Base-by-base conservation (phyloP, 306 rosid species). In the Cicer cuneatum region DNA sequence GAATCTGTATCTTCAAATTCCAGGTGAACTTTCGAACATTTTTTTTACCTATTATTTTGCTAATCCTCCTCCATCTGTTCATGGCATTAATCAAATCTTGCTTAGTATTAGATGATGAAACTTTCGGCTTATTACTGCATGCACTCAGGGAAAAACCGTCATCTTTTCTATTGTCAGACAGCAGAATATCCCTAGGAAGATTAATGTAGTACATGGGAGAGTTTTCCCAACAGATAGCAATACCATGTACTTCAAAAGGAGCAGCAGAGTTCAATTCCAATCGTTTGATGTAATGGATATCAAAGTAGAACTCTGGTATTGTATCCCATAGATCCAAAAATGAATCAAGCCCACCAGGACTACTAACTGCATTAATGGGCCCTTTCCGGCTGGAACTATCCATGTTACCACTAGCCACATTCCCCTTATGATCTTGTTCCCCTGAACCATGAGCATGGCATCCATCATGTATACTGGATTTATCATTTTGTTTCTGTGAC, bases 1-100 rank as follows among this genome's bases (percentile, higher is more conserved):
- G 98, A 82, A 94, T 80, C 84, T 91, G 98, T 77, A 83, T 76
- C 89, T 94, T 94, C 85, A 91, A 78, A 85, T 90, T 91, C 98
- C 98, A 94, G 12, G 96, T 63, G 63, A 83, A 82, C 86, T 94
- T 94, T 81, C 81, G 88, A 40, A 83, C 87, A 77, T 85, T 85
- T 21, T 29, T 70, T 78, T 88, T 90, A 37, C 83, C 86, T 78
- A 94, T 79, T 75, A 94, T 90, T 79, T 84, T 76, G 62, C 85
- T 48, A 78, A 94, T 91, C 81, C 79, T 88, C 75, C 72, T 82
- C 98, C 98, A 94, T 81, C 97, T 87, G 71, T 37, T 14, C 81
- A 45, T 80, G 69, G 88, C 85, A 71, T 81, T 78, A 74, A 56
- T 86, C 77, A 88, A 81, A 83, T 81, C 73, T 77, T 72, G 21